Percentiles rank a stretch among this genome's conserved stretches.
These are phyloP conservation scores for Acarospora socialis DNA, from an alignment of 2,329 filamentous ascomycete species.

Conservation along the genomic window DNA sequence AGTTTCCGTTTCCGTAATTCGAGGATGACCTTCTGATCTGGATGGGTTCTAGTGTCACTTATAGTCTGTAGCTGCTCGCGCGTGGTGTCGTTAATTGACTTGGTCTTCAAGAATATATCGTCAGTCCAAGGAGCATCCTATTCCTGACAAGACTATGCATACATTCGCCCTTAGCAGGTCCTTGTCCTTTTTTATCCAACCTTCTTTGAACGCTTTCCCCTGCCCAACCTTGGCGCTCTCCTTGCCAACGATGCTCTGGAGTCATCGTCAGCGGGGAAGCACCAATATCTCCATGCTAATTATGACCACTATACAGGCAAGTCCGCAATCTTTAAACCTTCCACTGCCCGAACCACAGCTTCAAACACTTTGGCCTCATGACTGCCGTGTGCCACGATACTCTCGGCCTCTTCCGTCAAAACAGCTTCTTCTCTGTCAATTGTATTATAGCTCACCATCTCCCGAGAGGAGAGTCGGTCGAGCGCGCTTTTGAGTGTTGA, in stretches of 20 bases:
- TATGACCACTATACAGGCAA: conserved; percentile 24
- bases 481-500: conserved; percentile 70
- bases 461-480: conserved; percentile 69
- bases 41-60: conserved; percentile 51
- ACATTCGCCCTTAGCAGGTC: conserved; percentile 37
- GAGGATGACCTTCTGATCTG: conserved; percentile 59
- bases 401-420: conserved; percentile 60
- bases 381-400: conserved; percentile 60
- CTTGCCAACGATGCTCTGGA: conserved; percentile 53
- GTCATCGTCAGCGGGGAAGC: background rate
- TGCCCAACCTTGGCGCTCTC: conserved; percentile 75
- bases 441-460: conserved; percentile 77
- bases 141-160: conserved; percentile 1
- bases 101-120: conserved; percentile 27
- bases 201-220: conserved; percentile 76
- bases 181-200: conserved; percentile 52
- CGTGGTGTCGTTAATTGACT: conserved; percentile 69
- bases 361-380: conserved; percentile 75
- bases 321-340: conserved; percentile 69
- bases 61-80: conserved; percentile 62
- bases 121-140: background rate
- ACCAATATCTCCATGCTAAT: conserved; percentile 1
- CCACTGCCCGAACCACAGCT: conserved; percentile 54
- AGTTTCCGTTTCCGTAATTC: conserved; percentile 91
- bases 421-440: conserved; percentile 64